Base-by-base conservation (phyloP, 73 alveolate species). In the Blepharisma stoltei region DNA sequence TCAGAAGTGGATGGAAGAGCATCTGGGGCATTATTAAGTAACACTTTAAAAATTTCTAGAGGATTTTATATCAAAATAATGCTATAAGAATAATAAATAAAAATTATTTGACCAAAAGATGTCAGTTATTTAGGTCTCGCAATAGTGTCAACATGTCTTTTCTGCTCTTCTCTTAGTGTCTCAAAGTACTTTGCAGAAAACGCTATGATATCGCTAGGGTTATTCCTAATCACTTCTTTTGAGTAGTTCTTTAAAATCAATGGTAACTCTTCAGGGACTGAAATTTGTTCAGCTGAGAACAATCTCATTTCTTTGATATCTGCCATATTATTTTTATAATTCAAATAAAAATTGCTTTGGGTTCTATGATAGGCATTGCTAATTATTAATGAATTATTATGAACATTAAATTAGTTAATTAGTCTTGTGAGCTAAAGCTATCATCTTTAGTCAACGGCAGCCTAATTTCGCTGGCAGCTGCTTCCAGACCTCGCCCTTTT, bases 261-360 rank as follows among this genome's bases (percentile, higher is more conserved):
- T 8, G 98, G 97, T 70, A 93, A 79, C 71, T 86, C 95, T 52
- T 84, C 87, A 60, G 95, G 89, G 32, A 93, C 98, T 38, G 84
- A 94, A 6, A 93, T 88, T 71, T 93, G 86, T 77, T 93, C 98
- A 21, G 98, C 97, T 70, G 96, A 88, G 77, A 92, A 92, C 53
- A 93, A 89, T 75, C 97, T 83, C 86, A 81, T 68, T 83, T 89
- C 91, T 77, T 83, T 77, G 37, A 85, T 83, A 75, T 91, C 97
- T 20, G 98, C 96, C 97, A 91, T 93, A 87, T 77, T 60, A 52
- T 83, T 52, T 32, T 32, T 32, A 32, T 32, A 1, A 32, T 32
- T 32, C 41, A 32, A 32, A 32, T 32, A 32, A 32, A 32, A 32
- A 1, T 32, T 32, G 41, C 3, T 32, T 32, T 32, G 41, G 41